Evolutionary conservation across 73 alveolate genomes (phyloP), one percentile per base, ranked within the genome.

Genomic region (Blepharisma stoltei): DNA sequence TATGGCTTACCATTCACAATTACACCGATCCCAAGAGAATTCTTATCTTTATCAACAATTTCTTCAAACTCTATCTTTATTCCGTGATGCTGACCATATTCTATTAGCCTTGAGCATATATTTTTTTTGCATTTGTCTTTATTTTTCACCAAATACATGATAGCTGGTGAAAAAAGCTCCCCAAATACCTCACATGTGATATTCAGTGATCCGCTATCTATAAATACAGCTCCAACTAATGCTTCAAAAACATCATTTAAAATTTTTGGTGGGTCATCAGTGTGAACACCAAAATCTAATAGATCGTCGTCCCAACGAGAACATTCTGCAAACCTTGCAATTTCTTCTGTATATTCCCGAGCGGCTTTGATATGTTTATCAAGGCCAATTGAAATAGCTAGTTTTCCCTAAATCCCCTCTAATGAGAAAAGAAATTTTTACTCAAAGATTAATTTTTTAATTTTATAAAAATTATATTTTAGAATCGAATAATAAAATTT

Each of bases 181-280:
- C 46, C 46, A 25, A 60, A 60, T 0, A 60, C 2, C 2, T 25
- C 23, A 25, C 73, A 60, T 14, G 79, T 69, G 14, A 37, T 7
- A 43, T 69, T 53, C 3, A 69, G 6, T 71, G 32, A 9, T 23
- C 27, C 37, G 14, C 83, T 49, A 9, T 81, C 89, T n/a, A 77
- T 60, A 55, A 78, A 75, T 0, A 81, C 83, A 23, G 89, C 89
- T 8, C 89, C 89, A 23, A 81, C 55, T 45, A 81, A 45, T 25
- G 89, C 44, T 77, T 81, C 89, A 53, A 81, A 81, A 6, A 81
- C 32, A 23, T 81, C 89, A 27, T 76, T 81, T 46, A 81, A 55
- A 0, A 75, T 50, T 78, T 81, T 81, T 1, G 73, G 73, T 1
- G 73, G 73, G 46, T 60, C 49, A 14, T n/a, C 14, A 69, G 14